A percentile compares a stretch with the other conserved stretches of the same genome.
phyloP scores from a whole-genome alignment of 2,329 filamentous ascomycete species.

The Leptographium radiaticola region DNA sequence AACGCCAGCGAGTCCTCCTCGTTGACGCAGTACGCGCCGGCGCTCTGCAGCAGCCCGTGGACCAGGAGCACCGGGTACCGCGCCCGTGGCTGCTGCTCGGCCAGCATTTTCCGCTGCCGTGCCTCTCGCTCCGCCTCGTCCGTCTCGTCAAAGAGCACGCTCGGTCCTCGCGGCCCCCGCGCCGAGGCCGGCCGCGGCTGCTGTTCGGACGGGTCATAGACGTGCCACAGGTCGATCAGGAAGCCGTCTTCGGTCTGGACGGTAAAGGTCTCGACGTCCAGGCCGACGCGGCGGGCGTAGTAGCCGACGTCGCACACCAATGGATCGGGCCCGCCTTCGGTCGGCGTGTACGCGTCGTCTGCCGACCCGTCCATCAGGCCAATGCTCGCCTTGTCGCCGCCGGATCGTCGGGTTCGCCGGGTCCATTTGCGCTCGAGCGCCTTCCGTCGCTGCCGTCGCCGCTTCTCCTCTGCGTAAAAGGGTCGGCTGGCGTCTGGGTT shows the following conservation, averaged over 20 bases:
- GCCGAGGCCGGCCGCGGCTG: slow-evolving; percentile 33
- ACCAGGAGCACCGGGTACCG: slow-evolving; percentile 80
- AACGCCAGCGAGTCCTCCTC: slow-evolving; percentile 86
- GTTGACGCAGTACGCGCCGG: slow-evolving; percentile 80
- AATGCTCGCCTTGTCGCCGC: slow-evolving; percentile 24
- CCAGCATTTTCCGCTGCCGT: slow-evolving; percentile 6
- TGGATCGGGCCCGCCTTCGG: slow-evolving; percentile 69
- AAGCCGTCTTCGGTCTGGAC: slow-evolving; percentile 94
- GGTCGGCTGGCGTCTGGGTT: slow-evolving; percentile 49
- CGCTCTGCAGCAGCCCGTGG: slow-evolving; percentile 76
- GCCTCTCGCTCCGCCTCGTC: slow-evolving; percentile 7
- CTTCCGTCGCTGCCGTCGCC: slow-evolving; percentile 40
- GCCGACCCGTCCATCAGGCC: slow-evolving; percentile 9
- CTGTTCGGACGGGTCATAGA: slow-evolving; percentile 73
- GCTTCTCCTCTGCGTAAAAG: slow-evolving; percentile 61
- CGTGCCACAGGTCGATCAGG: slow-evolving; percentile 76
- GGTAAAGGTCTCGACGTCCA: slow-evolving; percentile 70
- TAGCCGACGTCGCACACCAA: slow-evolving; percentile 69
- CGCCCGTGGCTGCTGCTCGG: slow-evolving; percentile 20
- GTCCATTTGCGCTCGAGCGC: slow-evolving; percentile 52
- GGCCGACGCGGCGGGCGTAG: slow-evolving; percentile 75
- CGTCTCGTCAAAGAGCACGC: slow-evolving; percentile 41
- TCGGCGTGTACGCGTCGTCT: slow-evolving; percentile 48
- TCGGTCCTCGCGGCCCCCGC: slow-evolving; percentile 42
- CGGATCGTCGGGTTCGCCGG: too few species aligned